Base-by-base conservation (phyloP, 768 basidiomycete species). In the Leccinellum rugosiceps region DNA sequence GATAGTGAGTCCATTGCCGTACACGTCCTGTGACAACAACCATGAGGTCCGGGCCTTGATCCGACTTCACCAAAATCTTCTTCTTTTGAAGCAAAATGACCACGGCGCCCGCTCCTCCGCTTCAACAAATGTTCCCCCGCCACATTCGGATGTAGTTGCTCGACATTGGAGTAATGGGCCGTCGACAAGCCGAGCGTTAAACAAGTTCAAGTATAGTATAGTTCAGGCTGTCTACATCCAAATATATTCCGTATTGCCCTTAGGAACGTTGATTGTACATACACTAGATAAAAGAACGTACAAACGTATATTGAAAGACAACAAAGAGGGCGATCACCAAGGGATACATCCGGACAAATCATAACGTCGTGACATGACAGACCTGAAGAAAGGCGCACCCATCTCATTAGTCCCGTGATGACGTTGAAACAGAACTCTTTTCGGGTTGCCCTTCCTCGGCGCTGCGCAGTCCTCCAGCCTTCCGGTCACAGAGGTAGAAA, bases 401-500 rank as follows among this genome's bases (percentile, higher is more conserved):
- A 11, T 46, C 34, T 55, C 56, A 31, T 21, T 41, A 51, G 13
- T 50, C 43, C 6, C 52, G 32, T 31, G 41, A 11, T 43, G 58
- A 50, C 0, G 41, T 43, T 43, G 56, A 49, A 1, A 50, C 52
- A 31, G 61, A 68, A 23, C 0, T 6, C 55, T 62, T 63, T 50
- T 62, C 58, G 38, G 5, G 13, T n/a, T 8, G 55, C 31, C 61
- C 75, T 59, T 76, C 72, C 60, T 85, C 83, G 3, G 74, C 76
- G 3, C 63, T 57, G 19, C 71, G 68, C 44, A 83, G 61, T 14
- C 75, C 76, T 25, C 66, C 76, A 6, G 68, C 68, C 17, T 55
- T 64, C 69, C 79, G 80, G 63, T 87, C 84, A 31, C 66, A 65
- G 5, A 88, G 79, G 63, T 85, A 84, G 72, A 86, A 83, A 65